A percentile compares a stretch with the other conserved stretches of the same genome.
phyloP scores from a whole-genome alignment of 2,329 filamentous ascomycete genomes.

The Thielaviopsis cerberus region DNA sequence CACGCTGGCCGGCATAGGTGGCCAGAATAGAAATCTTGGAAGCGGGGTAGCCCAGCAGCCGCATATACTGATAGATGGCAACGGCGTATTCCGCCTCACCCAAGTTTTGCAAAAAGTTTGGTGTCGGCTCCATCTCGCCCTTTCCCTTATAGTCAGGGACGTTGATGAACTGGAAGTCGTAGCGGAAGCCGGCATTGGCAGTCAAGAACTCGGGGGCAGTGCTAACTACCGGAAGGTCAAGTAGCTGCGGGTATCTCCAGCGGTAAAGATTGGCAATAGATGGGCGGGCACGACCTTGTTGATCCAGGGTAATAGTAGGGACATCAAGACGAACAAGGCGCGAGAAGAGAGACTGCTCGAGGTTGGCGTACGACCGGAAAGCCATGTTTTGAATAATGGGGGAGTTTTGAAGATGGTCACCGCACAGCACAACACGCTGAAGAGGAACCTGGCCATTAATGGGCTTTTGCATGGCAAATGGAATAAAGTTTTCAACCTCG shows the following conservation, averaged over 20 bases:
- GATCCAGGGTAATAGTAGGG: constrained; percentile 75
- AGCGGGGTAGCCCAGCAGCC: constrained; percentile 78
- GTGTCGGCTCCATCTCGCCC: constrained; percentile 75
- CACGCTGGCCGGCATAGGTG: constrained; percentile 82
- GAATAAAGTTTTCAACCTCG: constrained; percentile 92
- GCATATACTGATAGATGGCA: constrained; percentile 93
- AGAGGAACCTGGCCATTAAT: constrained; percentile 54
- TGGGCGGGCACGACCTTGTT: constrained; percentile 78
- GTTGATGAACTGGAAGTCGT: constrained; percentile 92
- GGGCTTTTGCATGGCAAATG: constrained; percentile 74
- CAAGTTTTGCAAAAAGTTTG: constrained; percentile 90
- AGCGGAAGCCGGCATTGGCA: constrained; percentile 81
- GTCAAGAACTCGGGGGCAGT: constrained; percentile 49
- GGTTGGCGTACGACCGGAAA: constrained; percentile 84
- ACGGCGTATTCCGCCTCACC: constrained; percentile 96
- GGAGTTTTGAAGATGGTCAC: constrained; percentile 92
- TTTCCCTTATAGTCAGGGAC: constrained; percentile 81
- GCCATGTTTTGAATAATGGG: constrained; percentile 88
- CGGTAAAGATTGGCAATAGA: constrained; percentile 78
- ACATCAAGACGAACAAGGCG: constrained; percentile 79
- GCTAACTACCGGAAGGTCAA: constrained; percentile 59
- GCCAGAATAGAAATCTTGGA: constrained; percentile 70
- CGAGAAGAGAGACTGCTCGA: constrained; percentile 89
- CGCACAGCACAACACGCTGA: constrained; percentile 78
- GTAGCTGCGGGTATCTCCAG: constrained; percentile 74